A percentile compares a stretch with the other conserved stretches of the same genome.
These are phyloP conservation scores for Picochlorum sp. DNA, from an alignment of 139 green algal species.

Conservation along the genomic window DNA sequence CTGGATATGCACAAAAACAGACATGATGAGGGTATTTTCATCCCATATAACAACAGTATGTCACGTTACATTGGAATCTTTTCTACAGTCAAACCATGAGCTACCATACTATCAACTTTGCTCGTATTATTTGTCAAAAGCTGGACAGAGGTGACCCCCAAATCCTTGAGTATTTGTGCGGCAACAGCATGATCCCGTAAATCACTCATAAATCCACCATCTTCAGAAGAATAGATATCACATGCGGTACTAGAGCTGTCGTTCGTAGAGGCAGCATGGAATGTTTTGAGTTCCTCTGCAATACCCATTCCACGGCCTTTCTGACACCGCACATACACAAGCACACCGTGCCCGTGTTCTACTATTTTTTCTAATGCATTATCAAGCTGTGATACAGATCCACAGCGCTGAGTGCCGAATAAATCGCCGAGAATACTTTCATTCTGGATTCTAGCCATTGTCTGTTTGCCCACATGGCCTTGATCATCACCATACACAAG, in stretches of 20 bases:
- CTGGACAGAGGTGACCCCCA: slow-evolving; percentile 26
- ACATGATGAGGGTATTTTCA: no score
- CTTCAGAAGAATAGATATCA: background rate
- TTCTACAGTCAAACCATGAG: slow-evolving; percentile 19
- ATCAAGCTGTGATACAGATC: slow-evolving; percentile 31
- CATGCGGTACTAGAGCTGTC: background rate
- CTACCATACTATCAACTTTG: slow-evolving; percentile 18
- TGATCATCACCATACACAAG: slow-evolving; percentile 34
- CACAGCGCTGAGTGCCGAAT: slow-evolving; percentile 30
- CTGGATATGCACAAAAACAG: no score
- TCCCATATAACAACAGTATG: no score
- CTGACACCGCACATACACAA: slow-evolving; percentile 51
- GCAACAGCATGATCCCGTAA: slow-evolving; percentile 30
- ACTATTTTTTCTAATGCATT: slow-evolving; percentile 31
- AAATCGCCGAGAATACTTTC: slow-evolving; percentile 38
- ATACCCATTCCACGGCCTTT: slow-evolving; percentile 22
- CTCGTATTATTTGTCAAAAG: slow-evolving; percentile 19
- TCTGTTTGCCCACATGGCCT: background rate
- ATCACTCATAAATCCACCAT: slow-evolving; percentile 13
- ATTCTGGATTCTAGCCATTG: slow-evolving; percentile 31
- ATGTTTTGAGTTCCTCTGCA: slow-evolving; percentile 28
- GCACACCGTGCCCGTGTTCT: slow-evolving; percentile 33
- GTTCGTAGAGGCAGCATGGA: background rate
- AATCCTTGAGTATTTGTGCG: slow-evolving; percentile 41
- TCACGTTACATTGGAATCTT: background rate